phyloP scores from a whole-genome alignment of 2,329 filamentous ascomycete genomes.

The Diaporthe eres region DNA sequence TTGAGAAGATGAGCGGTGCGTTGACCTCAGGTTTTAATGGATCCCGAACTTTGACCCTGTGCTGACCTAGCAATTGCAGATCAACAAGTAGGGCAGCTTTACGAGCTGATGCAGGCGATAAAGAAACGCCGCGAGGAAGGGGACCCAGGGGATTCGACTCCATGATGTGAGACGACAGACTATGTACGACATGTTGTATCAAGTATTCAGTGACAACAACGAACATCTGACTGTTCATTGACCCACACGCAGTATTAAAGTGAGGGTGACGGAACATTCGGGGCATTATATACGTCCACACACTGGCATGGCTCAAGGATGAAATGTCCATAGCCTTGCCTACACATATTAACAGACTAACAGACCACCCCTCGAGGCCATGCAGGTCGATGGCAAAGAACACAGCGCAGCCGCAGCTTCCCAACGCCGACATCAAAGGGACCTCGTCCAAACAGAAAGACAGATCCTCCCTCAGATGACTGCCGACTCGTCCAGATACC shows the following conservation, averaged over 20 bases:
- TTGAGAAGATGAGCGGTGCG: constrained; percentile 95
- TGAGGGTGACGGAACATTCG: background rate
- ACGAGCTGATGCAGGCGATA: constrained; percentile 93
- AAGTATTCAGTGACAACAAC: background rate
- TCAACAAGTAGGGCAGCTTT: constrained; percentile 92
- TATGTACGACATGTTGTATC: background rate
- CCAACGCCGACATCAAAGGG: constrained; percentile 7
- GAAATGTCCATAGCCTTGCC: background rate
- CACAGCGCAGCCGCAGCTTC: background rate
- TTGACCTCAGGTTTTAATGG: background rate
- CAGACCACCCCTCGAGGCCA: background rate
- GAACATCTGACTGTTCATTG: background rate
- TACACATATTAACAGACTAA: background rate
- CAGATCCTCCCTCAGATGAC: constrained; percentile 13
- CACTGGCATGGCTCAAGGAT: background rate
- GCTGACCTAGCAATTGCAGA: constrained; percentile 65
- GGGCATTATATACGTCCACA: background rate
- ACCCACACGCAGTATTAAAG: background rate
- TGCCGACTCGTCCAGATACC: constrained; percentile 57
- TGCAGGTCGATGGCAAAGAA: background rate
- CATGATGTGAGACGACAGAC: background rate
- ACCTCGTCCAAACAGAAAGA: background rate
- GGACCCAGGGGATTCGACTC: constrained; percentile 28
- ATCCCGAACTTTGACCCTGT: constrained; percentile 15
- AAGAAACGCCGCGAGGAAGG: constrained; percentile 46